Evolutionary conservation across 2,329 filamentous ascomycete genomes (phyloP), one percentile per base, ranked within the genome.

Genomic region (Pezicula carpinea): DNA sequence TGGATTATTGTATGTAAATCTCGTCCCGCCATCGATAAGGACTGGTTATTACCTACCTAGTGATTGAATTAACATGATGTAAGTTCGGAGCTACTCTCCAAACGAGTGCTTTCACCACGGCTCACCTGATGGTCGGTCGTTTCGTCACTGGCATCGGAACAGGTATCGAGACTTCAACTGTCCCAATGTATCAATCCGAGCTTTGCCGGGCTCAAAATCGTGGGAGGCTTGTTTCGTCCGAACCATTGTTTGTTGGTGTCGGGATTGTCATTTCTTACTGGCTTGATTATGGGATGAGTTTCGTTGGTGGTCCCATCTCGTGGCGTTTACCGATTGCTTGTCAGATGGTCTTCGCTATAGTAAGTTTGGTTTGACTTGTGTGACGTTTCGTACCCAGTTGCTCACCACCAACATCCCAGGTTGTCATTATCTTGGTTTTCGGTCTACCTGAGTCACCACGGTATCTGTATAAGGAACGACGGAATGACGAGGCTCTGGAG

Each of bases 161-260:
- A 52, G 51, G 55, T 21, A 39, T 60, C 11, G 46, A 67, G 32
- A 66, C 64, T 0, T 62, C 61, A 3, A 69, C 66, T 0, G 63
- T 69, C 0, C 66, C 66, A 0, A 65, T 65, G 59, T 70, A 72
- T 46, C 72, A 74, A 48, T 64, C 69, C 0, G 72, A 75, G 51
- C 59, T 74, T 1, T 71, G 68, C 44, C 64, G 69, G 41, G 64
- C 65, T 2, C 58, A 66, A 13, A 67, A 64, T 33, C 60, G 72
- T 32, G 72, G 72, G 23, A 63, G 66, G 15, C 63, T 69, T 5
- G 68, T 74, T 19, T 67, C 64, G n/a, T 63, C 60, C n/a, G 68
- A 74, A 50, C 59, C 17, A n/a, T 17, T 34, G 14, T 34, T 34
- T 34, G 32, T 34, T 13, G 32, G 32, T 2, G 32, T 60, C 5